Evolutionary conservation across 1,284 basidiomycete genomes (phyloP).

Genomic region (Cutaneotrichosporon cutaneum): DNA sequence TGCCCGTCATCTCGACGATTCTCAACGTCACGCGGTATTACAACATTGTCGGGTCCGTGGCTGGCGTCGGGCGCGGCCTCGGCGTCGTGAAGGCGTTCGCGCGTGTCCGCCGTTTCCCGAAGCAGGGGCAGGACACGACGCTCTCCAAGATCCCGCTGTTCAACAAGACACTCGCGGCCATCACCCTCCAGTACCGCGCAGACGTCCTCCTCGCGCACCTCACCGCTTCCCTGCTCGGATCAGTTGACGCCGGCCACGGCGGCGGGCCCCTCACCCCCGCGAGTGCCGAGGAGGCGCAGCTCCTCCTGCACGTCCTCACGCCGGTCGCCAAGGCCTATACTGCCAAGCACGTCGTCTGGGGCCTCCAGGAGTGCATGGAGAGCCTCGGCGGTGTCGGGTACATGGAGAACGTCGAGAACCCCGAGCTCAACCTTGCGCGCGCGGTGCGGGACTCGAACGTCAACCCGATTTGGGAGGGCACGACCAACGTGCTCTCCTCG

Average conservation of each 20-base stretch:
- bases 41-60: constrained; percentile 56
- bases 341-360: constrained; percentile 65
- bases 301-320: constrained; percentile 65
- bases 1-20: constrained; percentile 67
- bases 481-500: constrained; percentile 40
- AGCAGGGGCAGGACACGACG: constrained; percentile 55
- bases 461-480: constrained; percentile 81
- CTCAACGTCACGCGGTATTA: constrained; percentile 74
- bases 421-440: constrained; percentile 42
- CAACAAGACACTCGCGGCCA: constrained; percentile 62
- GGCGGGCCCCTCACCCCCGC: constrained; percentile 23
- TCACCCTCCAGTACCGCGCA: constrained; percentile 65
- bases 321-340: constrained; percentile 70
- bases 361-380: constrained; percentile 81
- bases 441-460: constrained; percentile 66
- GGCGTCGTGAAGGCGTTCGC: constrained; percentile 66
- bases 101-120: constrained; percentile 57
- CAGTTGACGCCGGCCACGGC: constrained; percentile 60
- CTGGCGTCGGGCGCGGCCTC: constrained; percentile 63
- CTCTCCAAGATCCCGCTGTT: constrained; percentile 56
- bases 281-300: constrained; percentile 35
- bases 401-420: constrained; percentile 73
- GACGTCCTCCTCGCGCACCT: constrained; percentile 64
- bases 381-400: constrained; percentile 65
- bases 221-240: constrained; percentile 62